Evolutionary conservation across 2,329 filamentous ascomycete genomes (phyloP).

Genomic region (Hypoxylon sp.): DNA sequence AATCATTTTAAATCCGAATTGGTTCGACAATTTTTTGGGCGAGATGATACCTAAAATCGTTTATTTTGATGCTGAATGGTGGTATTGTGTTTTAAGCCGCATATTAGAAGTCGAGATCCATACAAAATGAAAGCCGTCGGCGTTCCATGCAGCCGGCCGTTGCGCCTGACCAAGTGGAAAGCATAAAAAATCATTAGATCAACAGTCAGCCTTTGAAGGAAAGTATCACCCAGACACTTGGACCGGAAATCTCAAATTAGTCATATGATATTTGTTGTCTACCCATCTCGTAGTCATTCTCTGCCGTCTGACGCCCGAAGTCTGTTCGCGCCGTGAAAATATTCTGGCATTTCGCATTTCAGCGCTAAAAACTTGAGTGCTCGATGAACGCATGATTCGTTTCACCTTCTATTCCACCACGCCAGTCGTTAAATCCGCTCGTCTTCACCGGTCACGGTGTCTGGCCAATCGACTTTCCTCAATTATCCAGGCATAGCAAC

Average conservation of each 20-base stretch:
- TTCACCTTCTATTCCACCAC: conserved; percentile 8
- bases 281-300: background rate
- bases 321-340: conserved; percentile 5
- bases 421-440: conserved; percentile 1
- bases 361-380: conserved; percentile 29
- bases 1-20: conserved; percentile 36
- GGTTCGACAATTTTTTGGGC: background rate
- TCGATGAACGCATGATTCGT: conserved; percentile 14
- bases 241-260: background rate
- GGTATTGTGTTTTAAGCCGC: background rate
- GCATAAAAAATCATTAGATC: background rate
- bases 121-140: background rate
- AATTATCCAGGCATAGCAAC: background rate
- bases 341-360: conserved; percentile 13
- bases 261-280: background rate
- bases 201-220: background rate
- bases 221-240: background rate
- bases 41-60: background rate
- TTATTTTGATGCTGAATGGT: conserved; percentile 13
- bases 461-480: background rate
- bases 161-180: background rate
- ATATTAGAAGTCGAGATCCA: background rate
- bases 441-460: conserved; percentile 5
- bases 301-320: background rate
- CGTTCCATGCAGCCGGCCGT: background rate